Conservation (phyloP, 1,284 basidiomycete genomes). For the Tremellales sp. region DNA sequence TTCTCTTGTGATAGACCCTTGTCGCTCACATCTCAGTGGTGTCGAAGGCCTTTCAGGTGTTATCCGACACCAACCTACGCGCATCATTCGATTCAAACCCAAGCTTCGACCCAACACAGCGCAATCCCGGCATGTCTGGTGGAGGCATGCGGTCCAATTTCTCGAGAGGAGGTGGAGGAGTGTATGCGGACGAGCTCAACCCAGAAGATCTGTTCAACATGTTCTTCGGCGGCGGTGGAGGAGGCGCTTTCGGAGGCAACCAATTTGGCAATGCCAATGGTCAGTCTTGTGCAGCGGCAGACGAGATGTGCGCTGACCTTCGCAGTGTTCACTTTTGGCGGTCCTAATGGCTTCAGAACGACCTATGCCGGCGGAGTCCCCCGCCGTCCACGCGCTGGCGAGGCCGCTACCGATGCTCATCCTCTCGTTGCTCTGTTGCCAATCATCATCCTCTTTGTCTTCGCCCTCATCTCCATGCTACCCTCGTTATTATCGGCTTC, state of each 20-base stretch:
- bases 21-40: slow-evolving; percentile 80
- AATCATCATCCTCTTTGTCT: slow-evolving; percentile 72
- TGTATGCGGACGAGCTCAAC: slow-evolving; percentile 78
- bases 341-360: slow-evolving; percentile 66
- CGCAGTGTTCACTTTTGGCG: slow-evolving; percentile 51
- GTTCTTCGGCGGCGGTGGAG: slow-evolving; percentile 81
- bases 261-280: slow-evolving; percentile 55
- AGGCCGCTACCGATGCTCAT: slow-evolving; percentile 47
- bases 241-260: slow-evolving; percentile 53
- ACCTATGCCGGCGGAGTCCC: slow-evolving; percentile 22
- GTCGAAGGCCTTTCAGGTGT: slow-evolving; percentile 93
- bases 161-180: slow-evolving; percentile 51
- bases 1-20: neutral
- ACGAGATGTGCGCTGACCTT: neutral
- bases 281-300: slow-evolving; percentile 10
- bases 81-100: slow-evolving; percentile 83
- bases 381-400: slow-evolving; percentile 42
- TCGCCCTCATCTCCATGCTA: slow-evolving; percentile 79
- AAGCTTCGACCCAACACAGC: slow-evolving; percentile 79
- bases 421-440: slow-evolving; percentile 80
- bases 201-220: slow-evolving; percentile 98
- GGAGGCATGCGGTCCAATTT: slow-evolving; percentile 37
- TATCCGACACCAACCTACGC: slow-evolving; percentile 90
- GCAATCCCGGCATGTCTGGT: slow-evolving; percentile 65
- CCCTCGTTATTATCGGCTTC: slow-evolving; percentile 65